Evolutionary conservation across 2,329 filamentous ascomycete genomes (phyloP).

Genomic region (Epichloe elymi): DNA sequence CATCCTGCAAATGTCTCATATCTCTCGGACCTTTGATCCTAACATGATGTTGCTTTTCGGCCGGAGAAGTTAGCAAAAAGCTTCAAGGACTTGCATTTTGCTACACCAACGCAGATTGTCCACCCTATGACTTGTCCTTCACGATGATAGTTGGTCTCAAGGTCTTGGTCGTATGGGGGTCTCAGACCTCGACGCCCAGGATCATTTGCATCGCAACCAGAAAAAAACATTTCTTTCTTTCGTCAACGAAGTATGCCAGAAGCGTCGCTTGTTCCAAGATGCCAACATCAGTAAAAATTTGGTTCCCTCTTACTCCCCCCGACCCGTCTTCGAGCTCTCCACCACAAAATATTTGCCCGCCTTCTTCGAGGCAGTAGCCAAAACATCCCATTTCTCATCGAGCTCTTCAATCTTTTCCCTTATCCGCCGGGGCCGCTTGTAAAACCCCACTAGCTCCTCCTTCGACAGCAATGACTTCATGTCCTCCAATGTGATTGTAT

Average conservation of each 20-base stretch:
- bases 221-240: too few relatives aligned
- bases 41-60: too few relatives aligned
- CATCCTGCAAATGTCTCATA: too few relatives aligned
- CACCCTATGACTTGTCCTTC: too few relatives aligned
- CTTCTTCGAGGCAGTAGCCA: slow-evolving; percentile 51
- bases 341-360: slow-evolving; percentile 68
- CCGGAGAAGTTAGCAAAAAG: too few relatives aligned
- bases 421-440: slow-evolving; percentile 28
- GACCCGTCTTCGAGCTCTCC: slow-evolving; percentile 37
- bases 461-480: slow-evolving; percentile 41
- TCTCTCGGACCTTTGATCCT: too few relatives aligned
- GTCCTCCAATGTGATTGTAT: slow-evolving; percentile 44
- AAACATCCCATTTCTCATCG: slow-evolving; percentile 56
- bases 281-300: neutral
- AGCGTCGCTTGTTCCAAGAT: neutral
- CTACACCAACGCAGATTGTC: too few relatives aligned
- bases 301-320: slow-evolving; percentile 4
- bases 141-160: too few relatives aligned
- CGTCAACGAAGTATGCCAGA: neutral
- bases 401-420: slow-evolving; percentile 22
- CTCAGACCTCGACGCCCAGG: too few relatives aligned
- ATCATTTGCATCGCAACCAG: too few relatives aligned
- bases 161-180: too few relatives aligned
- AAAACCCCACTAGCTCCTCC: slow-evolving; percentile 49
- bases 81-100: too few relatives aligned